Evolutionary conservation across 2,329 filamentous ascomycete genomes (phyloP), one percentile per base, ranked within the genome.

Genomic region (Corinectria fuckeliana): DNA sequence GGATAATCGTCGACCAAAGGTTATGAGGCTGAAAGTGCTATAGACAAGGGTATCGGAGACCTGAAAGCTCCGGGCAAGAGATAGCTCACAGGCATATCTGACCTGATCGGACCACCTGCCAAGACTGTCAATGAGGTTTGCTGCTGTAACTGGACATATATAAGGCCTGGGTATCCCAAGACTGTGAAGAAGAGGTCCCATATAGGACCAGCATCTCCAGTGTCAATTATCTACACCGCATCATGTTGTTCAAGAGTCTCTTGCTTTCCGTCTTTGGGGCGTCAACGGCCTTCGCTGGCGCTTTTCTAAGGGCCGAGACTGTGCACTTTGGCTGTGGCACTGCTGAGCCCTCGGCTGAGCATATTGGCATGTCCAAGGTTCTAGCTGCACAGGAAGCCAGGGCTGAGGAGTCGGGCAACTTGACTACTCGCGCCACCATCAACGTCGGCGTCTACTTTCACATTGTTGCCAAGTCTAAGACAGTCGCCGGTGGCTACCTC

Each of bases 371-470:
- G 42, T 45, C 42, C 42, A 45, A 45, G n/a, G 13, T 45, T 18
- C 18, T 50, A 8, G 47, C 47, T 38, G 47, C 47, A 5, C 47
- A 50, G 47, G 47, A 50, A 36, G 30, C 13, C 13, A 50, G 16
- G 18, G 47, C 47, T 5, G 47, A 30, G 16, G 21, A 36, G 11
- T 50, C 47, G 4, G 47, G 47, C 13, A 16, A 36, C 30, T 16
- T 38, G 21, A 38, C 47, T 11, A 38, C 30, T 5, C 47, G 47
- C 7, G 47, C 47, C 3, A 50, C 47, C 2, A 50, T 50, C 47
- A 50, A 50, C 30, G 30, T 50, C 9, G 34, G 34, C 11, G 47
- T 50, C 21, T 50, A 50, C 47, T 50, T 50, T 14, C 47, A 50
- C 30, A 30, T 50, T 18, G 47, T 50, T 16, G 47, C 47, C 20